Conservation (phyloP, 768 basidiomycete genomes). For the Psilocybe cubensis region DNA sequence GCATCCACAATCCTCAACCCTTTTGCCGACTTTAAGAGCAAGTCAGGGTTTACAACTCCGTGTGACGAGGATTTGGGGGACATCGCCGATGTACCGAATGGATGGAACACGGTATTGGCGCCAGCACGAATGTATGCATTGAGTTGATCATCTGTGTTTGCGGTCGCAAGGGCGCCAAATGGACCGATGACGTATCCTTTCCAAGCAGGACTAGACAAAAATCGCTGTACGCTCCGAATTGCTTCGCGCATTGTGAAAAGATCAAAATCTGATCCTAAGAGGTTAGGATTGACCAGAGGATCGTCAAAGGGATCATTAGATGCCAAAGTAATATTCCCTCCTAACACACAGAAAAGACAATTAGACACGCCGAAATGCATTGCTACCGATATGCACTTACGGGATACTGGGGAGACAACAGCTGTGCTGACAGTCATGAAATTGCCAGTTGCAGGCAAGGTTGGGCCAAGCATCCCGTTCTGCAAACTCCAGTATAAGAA, state of each 20-base stretch:
- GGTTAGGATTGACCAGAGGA: conserved; percentile 27
- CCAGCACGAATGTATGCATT: conserved; percentile 19
- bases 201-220: conserved; percentile 24
- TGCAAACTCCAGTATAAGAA: conserved; percentile 19
- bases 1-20: conserved; percentile 5
- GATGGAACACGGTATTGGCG: conserved; percentile 25
- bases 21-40: conserved; percentile 12
- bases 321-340: conserved; percentile 23
- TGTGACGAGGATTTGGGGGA: conserved; percentile 24
- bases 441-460: conserved; percentile 23
- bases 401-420: conserved; percentile 34
- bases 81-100: conserved; percentile 33
- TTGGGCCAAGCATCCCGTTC: background rate
- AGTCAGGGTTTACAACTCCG: conserved; percentile 41
- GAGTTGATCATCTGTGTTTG: conserved; percentile 19
- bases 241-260: conserved; percentile 22
- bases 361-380: background rate
- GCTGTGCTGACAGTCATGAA: conserved; percentile 27
- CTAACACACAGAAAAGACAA: background rate
- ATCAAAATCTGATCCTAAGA: conserved; percentile 25
- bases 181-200: conserved; percentile 23
- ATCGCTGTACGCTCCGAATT: conserved; percentile 20
- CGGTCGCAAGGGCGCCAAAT: background rate
- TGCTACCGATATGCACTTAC: conserved; percentile 15
- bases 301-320: conserved; percentile 26